Evolutionary conservation across 1,284 basidiomycete species (phyloP), one percentile per base, ranked within the genome.

Genomic region (Ganoderma sinense): DNA sequence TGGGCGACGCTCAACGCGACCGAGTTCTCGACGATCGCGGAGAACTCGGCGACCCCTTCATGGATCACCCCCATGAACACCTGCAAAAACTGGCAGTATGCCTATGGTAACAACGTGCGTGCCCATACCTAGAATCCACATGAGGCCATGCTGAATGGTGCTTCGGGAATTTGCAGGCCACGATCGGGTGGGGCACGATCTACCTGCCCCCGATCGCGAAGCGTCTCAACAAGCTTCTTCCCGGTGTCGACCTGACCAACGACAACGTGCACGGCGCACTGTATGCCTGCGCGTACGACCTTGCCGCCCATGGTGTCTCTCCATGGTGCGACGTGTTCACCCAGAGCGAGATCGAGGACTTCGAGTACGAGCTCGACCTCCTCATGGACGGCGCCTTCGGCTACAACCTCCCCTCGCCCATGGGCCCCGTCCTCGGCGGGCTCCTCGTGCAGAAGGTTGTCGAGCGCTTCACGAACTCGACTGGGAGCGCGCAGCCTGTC

Each of bases 311-410:
- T 65, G 80, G 80, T 2, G 72, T 75, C 33, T 82, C 81, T 20
- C 81, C 83, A 0, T 86, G 85, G 84, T 86, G 84, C 71, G 75
- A 74, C 48, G 82, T 80, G 29, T 86, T 86, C 75, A 78, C 75
- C 10, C 62, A 67, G 23, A 69, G 69, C 16, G 85, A 87, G 71
- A 74, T 86, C 56, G 73, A 77, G 64, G 72, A 79, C 63, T 81
- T 86, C 64, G 84, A 85, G 82, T 85, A 85, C 74, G 84, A 86
- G 67, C 78, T 84, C 33, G 85, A 86, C 73, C 69, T 87, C n/a
- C 76, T 85, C 41, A 84, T 86, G 84, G 79, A 82, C 70, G 80
- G 81, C 43, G 78, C 82, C 11, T 86, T 84, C 69, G 85, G 85
- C 0, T 85, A 85, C 76, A 80, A 81, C 60, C 80, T 84, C 40